Evolutionary conservation across 129 eudicot genomes (phyloP).

Genomic region (Pulicaria dysenterica): DNA sequence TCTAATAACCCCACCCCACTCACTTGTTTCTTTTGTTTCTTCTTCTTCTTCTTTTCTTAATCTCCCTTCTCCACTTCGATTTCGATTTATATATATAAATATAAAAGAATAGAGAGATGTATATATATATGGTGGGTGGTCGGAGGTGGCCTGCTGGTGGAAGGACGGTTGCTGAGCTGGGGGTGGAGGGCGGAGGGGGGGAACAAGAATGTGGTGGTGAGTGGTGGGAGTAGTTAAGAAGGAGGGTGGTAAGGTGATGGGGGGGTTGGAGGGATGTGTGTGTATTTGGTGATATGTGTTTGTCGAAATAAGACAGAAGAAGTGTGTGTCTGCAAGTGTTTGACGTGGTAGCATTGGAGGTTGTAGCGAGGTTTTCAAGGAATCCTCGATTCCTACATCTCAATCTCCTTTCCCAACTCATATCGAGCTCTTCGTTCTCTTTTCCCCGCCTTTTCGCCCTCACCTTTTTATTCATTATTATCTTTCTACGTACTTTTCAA

Average conservation of each 20-base stretch:
- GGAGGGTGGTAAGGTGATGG: background rate
- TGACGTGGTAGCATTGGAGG: conserved; percentile 34
- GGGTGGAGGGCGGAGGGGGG: conserved; percentile 5
- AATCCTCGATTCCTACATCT: conserved; percentile 41
- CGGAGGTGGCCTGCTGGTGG: background rate
- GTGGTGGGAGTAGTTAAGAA: conserved; percentile 32
- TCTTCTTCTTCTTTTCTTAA: background rate
- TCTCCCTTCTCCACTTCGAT: background rate
- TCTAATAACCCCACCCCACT: conserved; percentile 24
- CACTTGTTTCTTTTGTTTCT: background rate
- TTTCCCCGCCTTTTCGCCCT: conserved; percentile 28
- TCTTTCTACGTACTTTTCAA: background rate
- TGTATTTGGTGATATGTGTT: conserved; percentile 31
- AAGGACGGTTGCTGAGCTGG: background rate
- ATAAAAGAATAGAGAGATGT: background rate
- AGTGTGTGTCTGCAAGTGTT: conserved; percentile 38
- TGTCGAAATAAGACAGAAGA: conserved; percentile 4
- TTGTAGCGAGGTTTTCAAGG: conserved; percentile 33
- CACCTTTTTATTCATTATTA: background rate
- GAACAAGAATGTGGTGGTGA: conserved; percentile 17
- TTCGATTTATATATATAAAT: background rate
- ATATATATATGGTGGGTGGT: background rate
- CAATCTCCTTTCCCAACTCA: conserved; percentile 13
- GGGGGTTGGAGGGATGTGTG: conserved; percentile 17
- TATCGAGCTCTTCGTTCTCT: conserved; percentile 28